phyloP scores from a whole-genome alignment of 1,139 yeast genomes.

The Lodderomyces orthopsilosis region DNA sequence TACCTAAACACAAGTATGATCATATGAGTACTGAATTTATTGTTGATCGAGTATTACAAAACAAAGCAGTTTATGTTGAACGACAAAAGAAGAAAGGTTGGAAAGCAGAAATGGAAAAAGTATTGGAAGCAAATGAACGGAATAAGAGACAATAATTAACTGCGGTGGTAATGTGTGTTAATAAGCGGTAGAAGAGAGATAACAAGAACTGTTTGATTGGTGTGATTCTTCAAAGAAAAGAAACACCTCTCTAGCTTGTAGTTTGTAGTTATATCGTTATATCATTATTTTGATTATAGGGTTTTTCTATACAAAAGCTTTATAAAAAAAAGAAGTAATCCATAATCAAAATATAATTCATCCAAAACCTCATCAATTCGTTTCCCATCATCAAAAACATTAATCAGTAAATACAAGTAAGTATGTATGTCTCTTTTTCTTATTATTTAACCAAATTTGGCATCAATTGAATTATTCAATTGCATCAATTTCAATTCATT shows the following conservation, averaged over 20 bases:
- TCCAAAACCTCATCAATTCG: not conserved
- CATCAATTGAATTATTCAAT: slow-evolving; percentile 26
- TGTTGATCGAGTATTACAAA: slow-evolving; percentile 63
- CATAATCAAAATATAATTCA: not conserved
- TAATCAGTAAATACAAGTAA: not conserved
- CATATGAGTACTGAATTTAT: slow-evolving; percentile 62
- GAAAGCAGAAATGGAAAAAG: slow-evolving; percentile 49
- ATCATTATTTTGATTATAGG: not conserved
- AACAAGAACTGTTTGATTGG: too few relatives aligned
- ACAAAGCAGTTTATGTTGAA: slow-evolving; percentile 69
- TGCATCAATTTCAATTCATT: slow-evolving; percentile 27
- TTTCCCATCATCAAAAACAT: slow-evolving; percentile 1
- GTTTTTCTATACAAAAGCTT: not conserved
- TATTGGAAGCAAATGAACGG: slow-evolving; percentile 22
- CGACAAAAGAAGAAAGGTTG: slow-evolving; percentile 78
- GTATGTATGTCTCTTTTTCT: slow-evolving; percentile 9
- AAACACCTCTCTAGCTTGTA: too few relatives aligned
- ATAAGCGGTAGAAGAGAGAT: too few relatives aligned
- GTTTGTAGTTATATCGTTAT: not conserved
- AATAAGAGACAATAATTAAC: too few relatives aligned
- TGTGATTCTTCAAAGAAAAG: too few relatives aligned
- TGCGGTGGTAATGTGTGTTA: too few relatives aligned
- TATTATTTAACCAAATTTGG: not conserved
- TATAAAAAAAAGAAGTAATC: not conserved
- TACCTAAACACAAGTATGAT: slow-evolving; percentile 57